Evolutionary conservation across 768 basidiomycete species (phyloP), one percentile per base, ranked within the genome.

Genomic region (Termitomyces sp.): DNA sequence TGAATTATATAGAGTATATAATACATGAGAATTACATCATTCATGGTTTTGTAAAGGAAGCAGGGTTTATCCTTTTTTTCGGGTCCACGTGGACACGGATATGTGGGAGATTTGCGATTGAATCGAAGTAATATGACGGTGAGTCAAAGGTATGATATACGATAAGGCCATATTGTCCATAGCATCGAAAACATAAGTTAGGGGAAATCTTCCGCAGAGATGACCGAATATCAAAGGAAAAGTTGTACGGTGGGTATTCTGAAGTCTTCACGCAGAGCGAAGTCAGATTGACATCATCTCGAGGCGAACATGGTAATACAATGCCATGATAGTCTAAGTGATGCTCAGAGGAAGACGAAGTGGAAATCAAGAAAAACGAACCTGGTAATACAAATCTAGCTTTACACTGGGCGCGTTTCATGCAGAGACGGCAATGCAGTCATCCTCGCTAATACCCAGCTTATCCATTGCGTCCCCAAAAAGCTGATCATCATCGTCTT

Each of bases 401-500:
- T 53, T 41, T 60, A 53, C 48, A 58, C 48, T n/a, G 37, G 0
- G n/a, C 31, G 17, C 23, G 15, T 21, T 35, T 67, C 55, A 73
- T 12, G 35, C 31, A 17, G 64, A 63, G 37, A 66, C 65, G 12
- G 65, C 46, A n/a, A 56, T 35, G 41, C 54, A 60, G 30, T 42
- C 49, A 41, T 51, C 47, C 37, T 73, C 77, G 21, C 71, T 66
- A 66, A 86, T 72, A 37, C 72, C 75, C 51, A 91, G 75, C 60
- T 81, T 78, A 61, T 89, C 85, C 68, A 91, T 62, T 14, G 86
- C 85, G 61, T 89, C 86, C 63, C 84, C 80, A 57, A 89, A 86
- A 10, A 68, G 60, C 42, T 80, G 77, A 19, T 70, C 72, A 19
- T 77, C 73, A 26, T 73, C 73, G 17, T 75, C 74, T 23, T 72